Evolutionary conservation across 2,329 filamentous ascomycete species (phyloP).

Genomic region (Microcyclospora pomicola): DNA sequence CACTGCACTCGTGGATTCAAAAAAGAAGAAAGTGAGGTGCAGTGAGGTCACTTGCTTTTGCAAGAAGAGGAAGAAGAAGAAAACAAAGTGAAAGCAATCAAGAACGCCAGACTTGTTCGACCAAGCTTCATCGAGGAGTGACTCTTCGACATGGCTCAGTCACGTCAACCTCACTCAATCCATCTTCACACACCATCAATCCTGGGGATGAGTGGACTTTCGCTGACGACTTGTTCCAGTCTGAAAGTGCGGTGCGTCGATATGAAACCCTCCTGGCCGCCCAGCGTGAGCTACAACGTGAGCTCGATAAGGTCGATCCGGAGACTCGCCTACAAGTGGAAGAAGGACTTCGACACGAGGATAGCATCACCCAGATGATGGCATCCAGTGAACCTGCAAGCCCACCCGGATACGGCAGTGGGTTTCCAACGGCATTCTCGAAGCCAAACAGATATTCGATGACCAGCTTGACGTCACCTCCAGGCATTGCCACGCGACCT

Average conservation of each 20-base stretch:
- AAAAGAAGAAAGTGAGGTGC: too few species aligned
- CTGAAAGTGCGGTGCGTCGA: slow-evolving; percentile 86
- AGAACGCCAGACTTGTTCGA: too few species aligned
- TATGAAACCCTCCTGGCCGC: slow-evolving; percentile 86
- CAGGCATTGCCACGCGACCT: slow-evolving; percentile 47
- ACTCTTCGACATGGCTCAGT: too few species aligned
- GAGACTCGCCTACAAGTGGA: slow-evolving; percentile 71
- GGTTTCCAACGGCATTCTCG: slow-evolving; percentile 56
- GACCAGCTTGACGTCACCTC: slow-evolving; percentile 72
- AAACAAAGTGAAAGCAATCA: too few species aligned
- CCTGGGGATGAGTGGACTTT: too few species aligned
- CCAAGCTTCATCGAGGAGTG: too few species aligned
- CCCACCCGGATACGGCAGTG: slow-evolving; percentile 80
- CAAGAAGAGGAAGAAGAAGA: too few species aligned
- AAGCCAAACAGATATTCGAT: slow-evolving; percentile 80
- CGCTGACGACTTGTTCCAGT: slow-evolving; percentile 34
- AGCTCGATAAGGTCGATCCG: slow-evolving; percentile 80
- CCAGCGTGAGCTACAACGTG: slow-evolving; percentile 75
- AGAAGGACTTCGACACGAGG: slow-evolving; percentile 73
- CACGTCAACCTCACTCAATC: too few species aligned
- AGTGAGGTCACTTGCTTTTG: too few species aligned
- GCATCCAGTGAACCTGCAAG: slow-evolving; percentile 88
- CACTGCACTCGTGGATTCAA: too few species aligned
- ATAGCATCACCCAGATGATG: slow-evolving; percentile 50
- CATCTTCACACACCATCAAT: too few species aligned